Percentiles rank a stretch among this genome's conserved stretches.
Evolutionary conservation across 441 rosid species (phyloP).

Genomic region (Mallotus japonicus): DNA sequence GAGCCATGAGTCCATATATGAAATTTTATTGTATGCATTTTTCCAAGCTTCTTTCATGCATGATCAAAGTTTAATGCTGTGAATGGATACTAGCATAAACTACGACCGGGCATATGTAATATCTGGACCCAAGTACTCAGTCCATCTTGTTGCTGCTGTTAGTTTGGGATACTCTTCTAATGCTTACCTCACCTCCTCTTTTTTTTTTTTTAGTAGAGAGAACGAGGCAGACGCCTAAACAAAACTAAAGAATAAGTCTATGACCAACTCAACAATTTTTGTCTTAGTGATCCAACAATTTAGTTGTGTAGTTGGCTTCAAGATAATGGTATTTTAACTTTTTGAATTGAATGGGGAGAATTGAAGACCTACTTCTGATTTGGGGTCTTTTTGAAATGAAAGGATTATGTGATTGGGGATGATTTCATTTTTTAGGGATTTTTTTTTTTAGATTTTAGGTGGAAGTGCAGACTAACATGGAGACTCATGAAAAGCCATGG

Average conservation of each 20-base stretch:
- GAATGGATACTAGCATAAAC: background rate
- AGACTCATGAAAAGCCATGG: constrained; percentile 30
- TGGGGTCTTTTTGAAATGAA: too few relatives aligned
- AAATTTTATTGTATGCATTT: background rate
- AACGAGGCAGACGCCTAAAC: too few relatives aligned
- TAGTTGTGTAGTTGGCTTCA: background rate
- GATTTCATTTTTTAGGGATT: background rate
- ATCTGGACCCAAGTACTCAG: too few relatives aligned
- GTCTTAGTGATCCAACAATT: too few relatives aligned
- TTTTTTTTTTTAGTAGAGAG: constrained; percentile 12
- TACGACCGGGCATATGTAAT: background rate
- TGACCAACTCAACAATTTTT: background rate
- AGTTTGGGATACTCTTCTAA: constrained; percentile 50
- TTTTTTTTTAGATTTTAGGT: constrained; percentile 30
- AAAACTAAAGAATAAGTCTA: too few relatives aligned
- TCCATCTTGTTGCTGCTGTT: constrained; percentile 2
- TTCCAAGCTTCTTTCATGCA: constrained; percentile 7
- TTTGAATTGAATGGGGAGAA: background rate
- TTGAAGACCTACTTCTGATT: background rate
- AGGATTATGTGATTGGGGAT: too few relatives aligned
- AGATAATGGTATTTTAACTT: background rate
- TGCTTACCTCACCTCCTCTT: constrained; percentile 58
- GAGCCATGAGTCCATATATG: constrained; percentile 98
- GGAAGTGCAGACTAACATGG: constrained; percentile 30
- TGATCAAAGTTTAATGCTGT: background rate